Evolutionary conservation across 2,329 filamentous ascomycete species (phyloP), one percentile per base, ranked within the genome.

Genomic region (Apiospora sp.): DNA sequence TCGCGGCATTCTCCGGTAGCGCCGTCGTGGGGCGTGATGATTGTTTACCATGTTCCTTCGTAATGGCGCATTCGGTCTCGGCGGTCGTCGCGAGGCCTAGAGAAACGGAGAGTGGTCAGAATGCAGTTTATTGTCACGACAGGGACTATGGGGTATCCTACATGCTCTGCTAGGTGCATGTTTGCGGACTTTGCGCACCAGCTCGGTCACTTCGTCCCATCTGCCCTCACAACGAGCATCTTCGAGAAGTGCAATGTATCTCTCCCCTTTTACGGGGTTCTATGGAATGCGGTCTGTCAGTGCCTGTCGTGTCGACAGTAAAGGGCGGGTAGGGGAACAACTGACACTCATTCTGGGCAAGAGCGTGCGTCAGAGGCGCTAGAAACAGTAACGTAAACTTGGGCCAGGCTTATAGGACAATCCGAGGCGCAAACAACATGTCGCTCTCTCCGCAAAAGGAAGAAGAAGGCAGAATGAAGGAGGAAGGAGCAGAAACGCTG

Each of bases 141-240:
- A 73, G 54, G 72, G 43, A 78, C 72, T 75, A 76, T 73, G 70
- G 19, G 8, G 16, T 72, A 75, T 80, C 90, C 78, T 92, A 98
- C 96, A 98, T 83, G 90, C 90, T 82, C 94, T 90, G 74, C 93
- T 90, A 54, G 95, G 92, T 78, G 95, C 94, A 88, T 99, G 96
- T 83, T 99, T 98, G 80, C 93, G 93, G 79, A 98, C 89, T 84
- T 99, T 99, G 81, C 96, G 91, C 78, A 96, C 92, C 75, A 97
- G 89, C 84, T 98, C 96, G 37, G 94, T 94, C 43, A 98, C 89
- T 43, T 93, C 91, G 76, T 91, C 87, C 96, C 96, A 99, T 82
- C 92, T 92, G 70, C 93, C 95, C 79, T 96, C 92, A 83, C 94
- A 97, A 79, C 96, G 93, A 76, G 94, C 95, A 77, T 92, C 89